Percentiles rank a stretch among this genome's conserved stretches.
Evolutionary conservation across 2,329 filamentous ascomycete genomes (phyloP).

Genomic region (Samsoniella hepiali): DNA sequence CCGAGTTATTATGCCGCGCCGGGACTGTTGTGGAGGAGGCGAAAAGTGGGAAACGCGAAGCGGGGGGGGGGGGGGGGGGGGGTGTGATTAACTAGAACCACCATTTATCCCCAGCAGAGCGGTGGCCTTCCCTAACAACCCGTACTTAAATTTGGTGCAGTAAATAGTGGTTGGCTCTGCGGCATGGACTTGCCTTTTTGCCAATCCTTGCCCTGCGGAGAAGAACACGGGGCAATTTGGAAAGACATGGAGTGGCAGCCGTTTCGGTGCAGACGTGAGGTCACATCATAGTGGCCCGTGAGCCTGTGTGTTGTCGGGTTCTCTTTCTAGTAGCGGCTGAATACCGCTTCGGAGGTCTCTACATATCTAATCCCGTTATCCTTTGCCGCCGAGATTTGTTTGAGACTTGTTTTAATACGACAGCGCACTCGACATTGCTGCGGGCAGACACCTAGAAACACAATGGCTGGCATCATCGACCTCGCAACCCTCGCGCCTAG

Average conservation of each 20-base stretch:
- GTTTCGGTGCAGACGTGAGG: background rate
- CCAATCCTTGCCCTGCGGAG: background rate
- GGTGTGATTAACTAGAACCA: background rate
- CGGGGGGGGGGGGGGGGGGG: background rate
- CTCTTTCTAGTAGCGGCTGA: background rate
- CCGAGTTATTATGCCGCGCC: background rate
- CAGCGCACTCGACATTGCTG: background rate
- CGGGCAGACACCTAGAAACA: background rate
- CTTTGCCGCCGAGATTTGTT: background rate
- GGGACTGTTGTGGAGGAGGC: background rate
- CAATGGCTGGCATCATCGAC: slow-evolving; percentile 27
- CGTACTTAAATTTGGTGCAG: background rate
- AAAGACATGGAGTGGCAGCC: background rate
- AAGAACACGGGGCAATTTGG: background rate
- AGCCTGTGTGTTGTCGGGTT: background rate
- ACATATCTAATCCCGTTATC: background rate
- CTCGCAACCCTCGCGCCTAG: slow-evolving; percentile 30
- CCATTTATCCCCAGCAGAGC: background rate
- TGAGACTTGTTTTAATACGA: background rate
- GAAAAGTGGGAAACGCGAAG: too few relatives aligned
- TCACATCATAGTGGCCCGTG: background rate
- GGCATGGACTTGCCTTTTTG: slow-evolving; percentile 3
- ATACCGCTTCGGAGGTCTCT: background rate
- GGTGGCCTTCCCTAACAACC: background rate
- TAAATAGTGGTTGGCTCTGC: background rate